Base-by-base conservation (phyloP, 306 rosid species). In the Pterocarpus santalinus region DNA sequence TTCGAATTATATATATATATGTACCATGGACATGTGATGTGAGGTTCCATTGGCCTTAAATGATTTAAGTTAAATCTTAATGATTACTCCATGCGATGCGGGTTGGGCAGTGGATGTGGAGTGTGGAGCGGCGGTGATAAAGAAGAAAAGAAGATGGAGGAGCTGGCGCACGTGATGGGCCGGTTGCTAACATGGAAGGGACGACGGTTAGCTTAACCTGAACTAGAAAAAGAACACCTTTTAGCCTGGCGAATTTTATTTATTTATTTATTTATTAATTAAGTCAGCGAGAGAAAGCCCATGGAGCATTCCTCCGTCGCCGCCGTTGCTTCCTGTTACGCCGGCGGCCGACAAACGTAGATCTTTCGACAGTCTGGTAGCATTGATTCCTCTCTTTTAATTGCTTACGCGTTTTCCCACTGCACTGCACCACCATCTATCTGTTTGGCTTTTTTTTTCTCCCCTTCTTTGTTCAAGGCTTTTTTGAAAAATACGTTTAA, bases 91-190 rank as follows among this genome's bases (percentile, higher is more conserved):
- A 53, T 55, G 47, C 10, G 8, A 55, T 55, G 28, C 2, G 53
- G 53, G 53, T 47, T 9, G 15, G 15, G 53, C 53, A 47, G 9
- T 47, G 9, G 10, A 47, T 12, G 8, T 38, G 47, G 47, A 43
- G 28, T 13, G 73, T 2, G 22, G 13, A 33, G 74, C 65, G 47
- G 47, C 6, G 47, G 28, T 55, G 68, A 15, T 32, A 44, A 32
- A 36, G 3, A 28, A 55, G 17, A 72, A 72, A 39, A 14, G 57
- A 78, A 39, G 12, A n/a, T 38, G 64, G 0, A 15, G 47, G 8
- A 55, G 75, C 75, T 67, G 75, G 81, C 75, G 56, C 68, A 78
- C 75, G 82, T 78, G 81, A 77, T 53, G 22, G 30, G 30, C 43
- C 47, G 11, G 79, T 60, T 61, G 63, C 80, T 62, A 62, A 62